Percentiles rank a stretch among this genome's conserved stretches.
Conservation (phyloP, 768 basidiomycete genomes). For the Auriscalpium orientale region DNA sequence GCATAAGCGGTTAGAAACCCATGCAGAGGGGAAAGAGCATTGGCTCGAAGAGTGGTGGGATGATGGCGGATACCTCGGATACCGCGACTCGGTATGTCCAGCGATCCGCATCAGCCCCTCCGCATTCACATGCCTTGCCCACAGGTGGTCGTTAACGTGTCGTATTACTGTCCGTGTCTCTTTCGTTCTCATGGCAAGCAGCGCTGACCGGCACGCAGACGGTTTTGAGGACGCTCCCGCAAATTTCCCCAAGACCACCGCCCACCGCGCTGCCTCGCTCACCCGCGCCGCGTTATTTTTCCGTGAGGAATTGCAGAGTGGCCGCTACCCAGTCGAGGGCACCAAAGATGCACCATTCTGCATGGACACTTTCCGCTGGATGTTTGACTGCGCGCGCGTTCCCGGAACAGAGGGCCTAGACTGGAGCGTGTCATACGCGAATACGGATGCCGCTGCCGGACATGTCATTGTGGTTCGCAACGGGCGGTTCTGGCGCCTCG, state of each 20-base stretch:
- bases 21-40: slow-evolving; percentile 47
- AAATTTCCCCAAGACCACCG: slow-evolving; percentile 51
- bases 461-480: slow-evolving; percentile 84
- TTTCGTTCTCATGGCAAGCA: neutral
- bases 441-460: slow-evolving; percentile 48
- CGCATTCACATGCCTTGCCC: neutral
- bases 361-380: slow-evolving; percentile 90
- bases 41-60: slow-evolving; percentile 99
- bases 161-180: slow-evolving; percentile 76
- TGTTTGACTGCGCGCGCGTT: slow-evolving; percentile 86
- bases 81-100: slow-evolving; percentile 68
- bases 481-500: slow-evolving; percentile 78
- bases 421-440: slow-evolving; percentile 66
- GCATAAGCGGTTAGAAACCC: slow-evolving; percentile 54
- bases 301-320: slow-evolving; percentile 59
- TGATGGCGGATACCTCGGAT: slow-evolving; percentile 71
- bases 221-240: slow-evolving; percentile 65
- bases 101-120: neutral
- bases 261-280: slow-evolving; percentile 66
- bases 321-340: slow-evolving; percentile 52
- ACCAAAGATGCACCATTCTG: slow-evolving; percentile 67
- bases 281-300: slow-evolving; percentile 69
- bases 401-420: slow-evolving; percentile 70
- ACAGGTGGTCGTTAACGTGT: slow-evolving; percentile 81
- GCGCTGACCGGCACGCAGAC: slow-evolving; percentile 35